Base-by-base conservation (phyloP, 2,329 filamentous ascomycete genomes). In the Cordyceps cateniannulata region DNA sequence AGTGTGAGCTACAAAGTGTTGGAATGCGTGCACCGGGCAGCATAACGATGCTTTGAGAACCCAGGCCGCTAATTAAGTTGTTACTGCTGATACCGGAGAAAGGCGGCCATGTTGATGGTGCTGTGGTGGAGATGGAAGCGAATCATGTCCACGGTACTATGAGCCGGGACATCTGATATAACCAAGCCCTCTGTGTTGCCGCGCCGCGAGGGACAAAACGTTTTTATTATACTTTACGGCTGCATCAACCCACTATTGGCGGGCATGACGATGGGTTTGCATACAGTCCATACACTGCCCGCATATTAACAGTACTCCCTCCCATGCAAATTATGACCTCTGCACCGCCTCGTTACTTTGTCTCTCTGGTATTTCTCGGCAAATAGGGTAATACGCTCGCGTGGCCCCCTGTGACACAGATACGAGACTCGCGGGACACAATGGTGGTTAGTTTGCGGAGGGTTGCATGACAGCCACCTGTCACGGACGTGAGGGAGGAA, bases 121-220 rank as follows among this genome's bases (percentile, higher is more conserved):
- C 4, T 42, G 53, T 14, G 29, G 42, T 44, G 52, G 52, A 44
- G 10, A 55, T 32, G 52, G 10, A 24, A 29, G 40, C 25, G 52
- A 55, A 55, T 55, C 52, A 55, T 55, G 52, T 18, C 40, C 25
- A 24, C 29, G 52, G 24, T 20, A 12, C 10, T 56, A 56, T 56
- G 25, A 20, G 24, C 40, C 2, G 7, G 42, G 25, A 25, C 9
- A 5, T 40, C 20, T 48, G 16, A 25, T 56, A 47, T 56, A 35
- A 3, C n/a, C 27, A 5, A 2, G 24, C 12, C 44, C 32, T 20
- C 18, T 56, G 22, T 22, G 20, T 29, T 45, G 12, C 25, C 5
- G 12, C 20, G 20, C n/a, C 27, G 7, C 25, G 38, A n/a, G n/a
- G n/a, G 42, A 35, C n/a, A 12, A 10, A 47, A 35, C 20, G n/a